Percentiles rank a stretch among this genome's conserved stretches.
phyloP scores from a whole-genome alignment of 139 green algal species.

The Chlorella sp. region DNA sequence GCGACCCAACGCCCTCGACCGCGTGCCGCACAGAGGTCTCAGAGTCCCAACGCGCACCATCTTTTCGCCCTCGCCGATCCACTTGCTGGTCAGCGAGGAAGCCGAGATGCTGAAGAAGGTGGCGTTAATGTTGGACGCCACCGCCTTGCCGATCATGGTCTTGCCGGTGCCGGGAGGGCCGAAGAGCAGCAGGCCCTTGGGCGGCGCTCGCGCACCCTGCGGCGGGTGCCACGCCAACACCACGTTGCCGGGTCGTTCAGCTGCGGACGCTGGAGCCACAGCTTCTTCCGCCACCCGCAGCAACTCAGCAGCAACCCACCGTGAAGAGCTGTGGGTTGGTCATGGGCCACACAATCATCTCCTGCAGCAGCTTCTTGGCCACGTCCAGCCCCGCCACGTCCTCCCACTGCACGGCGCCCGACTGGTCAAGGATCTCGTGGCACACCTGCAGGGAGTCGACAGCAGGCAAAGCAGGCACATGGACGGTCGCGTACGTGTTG shows the following conservation, averaged over 20 bases:
- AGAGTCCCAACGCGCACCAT: too few relatives aligned
- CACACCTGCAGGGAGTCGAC: conserved; percentile 13
- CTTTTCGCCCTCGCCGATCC: conserved; percentile 98
- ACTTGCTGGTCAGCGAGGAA: conserved; percentile 95
- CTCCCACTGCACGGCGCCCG: conserved; percentile 30
- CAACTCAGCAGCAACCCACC: conserved; percentile 14
- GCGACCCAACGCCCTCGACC: too few relatives aligned
- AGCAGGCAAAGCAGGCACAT: too few relatives aligned
- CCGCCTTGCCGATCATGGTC: conserved; percentile 92
- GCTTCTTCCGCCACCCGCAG: neutral
- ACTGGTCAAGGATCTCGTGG: conserved; percentile 22
- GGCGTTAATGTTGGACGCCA: conserved; percentile 91
- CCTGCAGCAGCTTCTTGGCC: conserved; percentile 83
- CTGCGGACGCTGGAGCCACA: too few relatives aligned
- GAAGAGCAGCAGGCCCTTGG: conserved; percentile 89
- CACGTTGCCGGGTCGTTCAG: too few relatives aligned
- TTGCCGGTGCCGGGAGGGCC: conserved; percentile 81
- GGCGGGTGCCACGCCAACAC: neutral
- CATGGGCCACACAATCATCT: conserved; percentile 97
- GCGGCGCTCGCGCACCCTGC: conserved; percentile 74
- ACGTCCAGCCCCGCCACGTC: conserved; percentile 73
- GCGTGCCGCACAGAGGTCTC: too few relatives aligned
- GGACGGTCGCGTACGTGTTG: too few relatives aligned
- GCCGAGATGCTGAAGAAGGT: conserved; percentile 97
- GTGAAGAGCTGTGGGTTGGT: conserved; percentile 88